Conservation (phyloP, 805 yeast species). For the Saitoella complicata region DNA sequence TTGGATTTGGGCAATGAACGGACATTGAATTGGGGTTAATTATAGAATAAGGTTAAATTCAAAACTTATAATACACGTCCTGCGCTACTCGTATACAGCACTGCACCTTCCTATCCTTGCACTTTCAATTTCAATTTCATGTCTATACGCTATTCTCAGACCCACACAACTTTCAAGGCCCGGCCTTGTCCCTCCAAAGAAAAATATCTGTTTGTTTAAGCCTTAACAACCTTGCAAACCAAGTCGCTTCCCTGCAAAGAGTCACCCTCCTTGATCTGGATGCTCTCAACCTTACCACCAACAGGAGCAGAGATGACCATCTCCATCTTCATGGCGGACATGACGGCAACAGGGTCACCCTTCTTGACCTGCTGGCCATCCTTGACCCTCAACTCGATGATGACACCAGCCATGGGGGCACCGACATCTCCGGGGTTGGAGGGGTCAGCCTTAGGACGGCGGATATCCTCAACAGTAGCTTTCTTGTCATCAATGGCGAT, state of each 20-base stretch:
- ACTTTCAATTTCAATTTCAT: too few relatives aligned
- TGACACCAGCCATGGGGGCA: constrained; percentile 99
- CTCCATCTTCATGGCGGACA: constrained; percentile 99
- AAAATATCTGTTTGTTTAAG: not conserved
- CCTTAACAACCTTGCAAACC: constrained; percentile 42
- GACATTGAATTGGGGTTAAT: too few relatives aligned
- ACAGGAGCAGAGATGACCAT: constrained; percentile 93
- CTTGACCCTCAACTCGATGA: constrained; percentile 84
- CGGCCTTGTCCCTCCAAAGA: too few relatives aligned
- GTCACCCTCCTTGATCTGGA: constrained; percentile 75
- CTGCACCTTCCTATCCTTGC: too few relatives aligned
- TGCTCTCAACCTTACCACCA: constrained; percentile 65
- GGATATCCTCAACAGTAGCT: constrained; percentile 66
- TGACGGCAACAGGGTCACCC: constrained; percentile 88
- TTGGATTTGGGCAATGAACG: too few relatives aligned
- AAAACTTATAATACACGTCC: too few relatives aligned
- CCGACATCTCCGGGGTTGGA: constrained; percentile 85
- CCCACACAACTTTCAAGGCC: too few relatives aligned
- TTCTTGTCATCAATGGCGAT: constrained; percentile 80
- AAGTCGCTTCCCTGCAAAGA: constrained; percentile 90
- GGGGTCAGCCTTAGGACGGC: constrained; percentile 81
- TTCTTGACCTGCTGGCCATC: constrained; percentile 79
- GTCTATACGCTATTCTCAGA: too few relatives aligned
- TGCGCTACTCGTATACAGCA: too few relatives aligned
- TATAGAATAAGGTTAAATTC: too few relatives aligned